Base-by-base conservation (phyloP, 352 stramenopile species). In the Aphanomyces stellatus region DNA sequence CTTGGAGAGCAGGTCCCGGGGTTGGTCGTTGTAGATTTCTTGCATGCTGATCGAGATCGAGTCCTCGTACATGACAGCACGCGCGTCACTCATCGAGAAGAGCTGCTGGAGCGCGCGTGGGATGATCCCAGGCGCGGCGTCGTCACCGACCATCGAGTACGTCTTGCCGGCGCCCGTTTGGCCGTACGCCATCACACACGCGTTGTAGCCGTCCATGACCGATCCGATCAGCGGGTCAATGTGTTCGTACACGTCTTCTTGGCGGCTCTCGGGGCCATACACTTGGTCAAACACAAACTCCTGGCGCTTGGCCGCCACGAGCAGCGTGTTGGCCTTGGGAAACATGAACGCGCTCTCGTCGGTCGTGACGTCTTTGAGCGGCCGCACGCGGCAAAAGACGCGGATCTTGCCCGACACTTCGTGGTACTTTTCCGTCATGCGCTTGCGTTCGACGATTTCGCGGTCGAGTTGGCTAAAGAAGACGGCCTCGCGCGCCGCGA, bases 121-220 rank as follows among this genome's bases (percentile, higher is more conserved):
- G 69, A 95, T 98, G 64, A 99, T 96, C 73, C 96, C 96, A 48
- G 91, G 77, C 7, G 85, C 71, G 24, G 65, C 74, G 11, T 74
- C 69, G 19, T 79, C 75, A 28, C 94, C 95, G 69, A 98, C 88
- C 96, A 99, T 99, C 5, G 97, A 99, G 67, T 91, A 96, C 5
- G 96, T 99, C 76, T 99, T 99, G 37, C 96, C 97, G 13, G 82
- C 91, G 42, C 86, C 82, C 0, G 96, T 99, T 76, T 99, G 96
- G 11, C 96, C 96, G 71, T 99, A 99, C 24, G 97, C 97, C 80
- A 99, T 98, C 71, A 99, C 99, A 72, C 96, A 99, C 5, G 94
- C 94, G 76, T 99, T 97, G 72, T 97, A 99, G 62, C 97, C 97
- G 78, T 99, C 96, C 51, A 98, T 85, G 28, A 99, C 98, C 51